Conservation (phyloP, 768 basidiomycete genomes). For the Auricularia cornea region DNA sequence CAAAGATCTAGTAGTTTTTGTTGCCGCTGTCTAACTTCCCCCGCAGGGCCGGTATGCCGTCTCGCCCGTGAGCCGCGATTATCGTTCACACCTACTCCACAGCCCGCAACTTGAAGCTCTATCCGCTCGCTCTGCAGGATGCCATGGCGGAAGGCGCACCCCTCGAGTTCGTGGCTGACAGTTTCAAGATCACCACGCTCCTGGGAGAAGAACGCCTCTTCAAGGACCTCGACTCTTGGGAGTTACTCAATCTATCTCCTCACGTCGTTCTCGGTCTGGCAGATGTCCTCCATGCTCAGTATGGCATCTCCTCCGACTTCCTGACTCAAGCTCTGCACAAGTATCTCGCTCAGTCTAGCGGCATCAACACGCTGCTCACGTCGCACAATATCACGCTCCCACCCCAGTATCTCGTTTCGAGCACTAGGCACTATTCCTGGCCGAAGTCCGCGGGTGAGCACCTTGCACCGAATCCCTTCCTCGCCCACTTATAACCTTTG, state of each 20-base stretch:
- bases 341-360: conserved; percentile 30
- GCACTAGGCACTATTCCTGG: conserved; percentile 26
- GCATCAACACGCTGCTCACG: conserved; percentile 24
- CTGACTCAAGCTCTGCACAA: conserved; percentile 22
- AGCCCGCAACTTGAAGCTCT: conserved; percentile 39
- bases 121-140: conserved; percentile 30
- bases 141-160: conserved; percentile 22
- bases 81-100: background rate
- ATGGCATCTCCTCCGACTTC: conserved; percentile 25
- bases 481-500: too few species aligned
- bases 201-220: conserved; percentile 17
- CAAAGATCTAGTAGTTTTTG: conserved; percentile 1
- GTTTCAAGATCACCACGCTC: conserved; percentile 28
- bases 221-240: conserved; percentile 26
- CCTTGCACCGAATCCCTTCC: too few species aligned
- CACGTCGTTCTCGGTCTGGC: conserved; percentile 29
- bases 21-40: too few species aligned
- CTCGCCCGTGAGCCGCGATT: too few species aligned
- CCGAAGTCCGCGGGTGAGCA: conserved; percentile 36
- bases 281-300: conserved; percentile 24
- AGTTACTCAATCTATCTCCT: conserved; percentile 34
- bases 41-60: too few species aligned
- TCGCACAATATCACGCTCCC: conserved; percentile 16
- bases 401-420: conserved; percentile 20
- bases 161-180: conserved; percentile 23